These are phyloP conservation scores for Striga hermonthica DNA, from an alignment of 305 asterid genomes.

Conservation along the genomic window DNA sequence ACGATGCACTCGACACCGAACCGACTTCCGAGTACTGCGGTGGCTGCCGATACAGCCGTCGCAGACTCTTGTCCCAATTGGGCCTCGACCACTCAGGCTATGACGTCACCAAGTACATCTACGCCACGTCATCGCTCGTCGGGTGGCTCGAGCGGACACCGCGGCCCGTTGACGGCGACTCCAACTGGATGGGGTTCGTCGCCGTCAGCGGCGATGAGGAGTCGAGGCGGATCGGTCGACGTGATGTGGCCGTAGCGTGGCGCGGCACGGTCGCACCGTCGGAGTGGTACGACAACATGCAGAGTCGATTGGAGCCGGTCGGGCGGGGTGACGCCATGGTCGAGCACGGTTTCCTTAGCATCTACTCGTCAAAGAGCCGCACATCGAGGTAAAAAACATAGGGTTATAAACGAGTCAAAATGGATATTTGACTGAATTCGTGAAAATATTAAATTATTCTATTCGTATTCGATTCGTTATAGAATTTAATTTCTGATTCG, in stretches of 20 bases:
- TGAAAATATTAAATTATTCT: too few species aligned
- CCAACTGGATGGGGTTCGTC: constrained; percentile 82
- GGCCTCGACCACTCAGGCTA: constrained; percentile 49
- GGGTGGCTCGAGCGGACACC: constrained; percentile 63
- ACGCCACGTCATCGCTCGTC: constrained; percentile 58
- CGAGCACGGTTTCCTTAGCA: constrained; percentile 72
- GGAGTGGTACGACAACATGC: constrained; percentile 81
- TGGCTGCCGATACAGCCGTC: constrained; percentile 56
- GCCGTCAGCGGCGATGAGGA: constrained; percentile 65
- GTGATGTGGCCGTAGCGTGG: constrained; percentile 75
- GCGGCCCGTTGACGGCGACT: constrained; percentile 43
- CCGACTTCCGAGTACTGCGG: constrained; percentile 64
- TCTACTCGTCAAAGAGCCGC: constrained; percentile 58
- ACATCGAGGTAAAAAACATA: constrained; percentile 39
- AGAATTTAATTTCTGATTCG: too few species aligned
- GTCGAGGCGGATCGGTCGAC: constrained; percentile 57
- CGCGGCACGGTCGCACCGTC: constrained; percentile 76
- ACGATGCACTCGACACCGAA: constrained; percentile 70
- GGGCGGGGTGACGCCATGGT: constrained; percentile 61
- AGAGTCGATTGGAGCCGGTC: constrained; percentile 49
- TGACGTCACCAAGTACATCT: constrained; percentile 46
- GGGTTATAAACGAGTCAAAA: too few species aligned
- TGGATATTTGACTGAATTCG: too few species aligned
- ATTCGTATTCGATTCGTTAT: too few species aligned
- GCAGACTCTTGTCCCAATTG: constrained; percentile 45